Evolutionary conservation across 768 basidiomycete species (phyloP), one percentile per base, ranked within the genome.

Genomic region (Lactarius sanguifluus): DNA sequence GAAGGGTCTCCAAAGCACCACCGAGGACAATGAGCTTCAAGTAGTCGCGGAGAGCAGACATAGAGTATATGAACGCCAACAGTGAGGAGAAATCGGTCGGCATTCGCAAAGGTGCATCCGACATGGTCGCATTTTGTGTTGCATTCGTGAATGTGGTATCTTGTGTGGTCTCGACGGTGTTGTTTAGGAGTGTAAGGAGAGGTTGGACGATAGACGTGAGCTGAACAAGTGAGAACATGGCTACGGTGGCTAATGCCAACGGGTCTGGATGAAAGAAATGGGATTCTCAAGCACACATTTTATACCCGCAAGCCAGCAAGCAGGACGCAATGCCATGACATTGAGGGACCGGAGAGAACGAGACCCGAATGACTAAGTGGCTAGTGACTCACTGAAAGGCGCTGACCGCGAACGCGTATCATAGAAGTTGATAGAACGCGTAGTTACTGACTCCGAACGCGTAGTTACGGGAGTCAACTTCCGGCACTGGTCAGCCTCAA

Each of bases 11-110:
- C 55, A 92, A 72, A 38, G 82, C 69, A 18, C 86, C 84, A 59
- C 90, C 89, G 41, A 90, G 75, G 25, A 86, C 72, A 61, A 90
- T 70, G 63, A 92, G 78, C 69, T 89, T 83, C 6, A 85, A 64
- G 85, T 89, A 89, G 71, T 91, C 87, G 15, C 79, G 76, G 30
- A 88, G 71, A 13, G 84, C 86, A 20, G 82, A 78, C 57, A 82
- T 79, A 0, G 86, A 86, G 64, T 85, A 76, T 18, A 88, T 67
- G 50, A 86, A 66, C 4, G 78, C 68, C 38, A 85, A 59, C 1
- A 83, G 43, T 1, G 83, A 77, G 7, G 79, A 67, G 15, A 80
- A 15, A 61, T 75, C 69, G 12, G 67, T 71, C 30, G 70, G 47
- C 54, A 64, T 69, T 38, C 56, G 59, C 3, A 62, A 61, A 36